Conservation (phyloP, 2,329 filamentous ascomycete genomes). For the Fusarium compactum region DNA sequence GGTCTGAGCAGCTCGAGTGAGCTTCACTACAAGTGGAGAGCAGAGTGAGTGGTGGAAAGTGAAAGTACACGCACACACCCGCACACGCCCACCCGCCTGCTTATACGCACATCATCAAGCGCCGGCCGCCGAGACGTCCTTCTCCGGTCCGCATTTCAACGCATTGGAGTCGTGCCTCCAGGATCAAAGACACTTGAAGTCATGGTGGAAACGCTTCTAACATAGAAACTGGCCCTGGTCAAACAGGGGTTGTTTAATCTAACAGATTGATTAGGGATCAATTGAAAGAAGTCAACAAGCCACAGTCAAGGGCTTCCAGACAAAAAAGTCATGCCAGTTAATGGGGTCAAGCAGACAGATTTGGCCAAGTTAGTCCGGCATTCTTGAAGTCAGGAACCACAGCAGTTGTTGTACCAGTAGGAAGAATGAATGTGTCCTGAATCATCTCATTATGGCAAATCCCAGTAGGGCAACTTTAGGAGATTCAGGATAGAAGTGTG, state of each 20-base stretch:
- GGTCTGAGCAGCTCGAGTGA: constrained; percentile 40
- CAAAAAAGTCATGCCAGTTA: constrained; percentile 7
- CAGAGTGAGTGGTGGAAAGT: constrained; percentile 35
- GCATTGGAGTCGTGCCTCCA: constrained; percentile 20
- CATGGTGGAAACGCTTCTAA: constrained; percentile 22
- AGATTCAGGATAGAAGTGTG: constrained; percentile 49
- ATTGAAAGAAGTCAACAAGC: constrained; percentile 20
- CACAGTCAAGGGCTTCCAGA: constrained; percentile 23
- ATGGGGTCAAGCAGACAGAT: constrained; percentile 24
- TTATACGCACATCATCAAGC: constrained; percentile 48
- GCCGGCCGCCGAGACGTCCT: constrained; percentile 42
- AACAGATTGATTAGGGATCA: constrained; percentile 18
- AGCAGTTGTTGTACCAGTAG: constrained; percentile 49
- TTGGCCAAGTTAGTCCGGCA: constrained; percentile 33
- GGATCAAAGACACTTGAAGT: constrained; percentile 26
- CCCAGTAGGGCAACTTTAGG: constrained; percentile 25
- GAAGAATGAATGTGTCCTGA: constrained; percentile 57
- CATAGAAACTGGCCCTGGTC: constrained; percentile 27
- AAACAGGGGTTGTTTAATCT: constrained; percentile 30
- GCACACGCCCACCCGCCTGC: constrained; percentile 44
- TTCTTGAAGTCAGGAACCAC: constrained; percentile 37
- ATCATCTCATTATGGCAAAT: constrained; percentile 56
- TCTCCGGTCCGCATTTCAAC: constrained; percentile 36
- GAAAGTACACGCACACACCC: constrained; percentile 43
- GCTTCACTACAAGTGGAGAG: constrained; percentile 38